Conservation (phyloP, 805 yeast genomes). For the Candida odintsovae region DNA sequence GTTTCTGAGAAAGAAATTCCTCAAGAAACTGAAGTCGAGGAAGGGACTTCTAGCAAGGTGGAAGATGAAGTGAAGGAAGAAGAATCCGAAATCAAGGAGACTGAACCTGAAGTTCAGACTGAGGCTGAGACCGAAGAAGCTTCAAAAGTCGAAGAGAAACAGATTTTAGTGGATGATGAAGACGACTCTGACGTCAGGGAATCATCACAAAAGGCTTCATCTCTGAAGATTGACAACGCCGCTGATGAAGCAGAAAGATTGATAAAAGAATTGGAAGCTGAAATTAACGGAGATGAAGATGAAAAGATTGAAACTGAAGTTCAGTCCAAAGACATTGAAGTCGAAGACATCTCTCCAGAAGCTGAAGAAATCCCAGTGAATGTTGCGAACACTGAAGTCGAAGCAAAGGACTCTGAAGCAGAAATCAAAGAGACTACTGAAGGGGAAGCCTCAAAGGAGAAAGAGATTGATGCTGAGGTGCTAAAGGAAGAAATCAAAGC, state of each 20-base stretch:
- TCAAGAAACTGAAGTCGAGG: neutral
- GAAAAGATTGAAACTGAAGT: neutral
- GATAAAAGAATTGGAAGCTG: slow-evolving; percentile 17
- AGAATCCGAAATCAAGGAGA: too few relatives aligned
- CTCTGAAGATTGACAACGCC: neutral
- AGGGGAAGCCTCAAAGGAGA: neutral
- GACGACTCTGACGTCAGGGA: neutral
- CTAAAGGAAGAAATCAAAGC: neutral
- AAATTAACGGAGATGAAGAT: slow-evolving; percentile 3
- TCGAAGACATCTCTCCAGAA: slow-evolving; percentile 3
- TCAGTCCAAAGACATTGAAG: neutral
- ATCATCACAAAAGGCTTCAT: neutral
- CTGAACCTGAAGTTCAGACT: neutral
- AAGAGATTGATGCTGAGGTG: neutral
- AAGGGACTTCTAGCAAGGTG: too few relatives aligned
- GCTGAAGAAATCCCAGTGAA: neutral
- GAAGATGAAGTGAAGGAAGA: too few relatives aligned
- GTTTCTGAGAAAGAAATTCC: neutral
- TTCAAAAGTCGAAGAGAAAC: neutral
- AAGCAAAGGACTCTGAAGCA: neutral
- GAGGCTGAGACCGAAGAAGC: neutral
- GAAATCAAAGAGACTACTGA: neutral
- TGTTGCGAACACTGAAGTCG: neutral
- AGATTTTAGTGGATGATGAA: neutral
- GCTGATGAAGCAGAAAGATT: slow-evolving; percentile 20